Evolutionary conservation across 1,284 basidiomycete genomes (phyloP), one percentile per base, ranked within the genome.

Genomic region (Tilletia walkeri): DNA sequence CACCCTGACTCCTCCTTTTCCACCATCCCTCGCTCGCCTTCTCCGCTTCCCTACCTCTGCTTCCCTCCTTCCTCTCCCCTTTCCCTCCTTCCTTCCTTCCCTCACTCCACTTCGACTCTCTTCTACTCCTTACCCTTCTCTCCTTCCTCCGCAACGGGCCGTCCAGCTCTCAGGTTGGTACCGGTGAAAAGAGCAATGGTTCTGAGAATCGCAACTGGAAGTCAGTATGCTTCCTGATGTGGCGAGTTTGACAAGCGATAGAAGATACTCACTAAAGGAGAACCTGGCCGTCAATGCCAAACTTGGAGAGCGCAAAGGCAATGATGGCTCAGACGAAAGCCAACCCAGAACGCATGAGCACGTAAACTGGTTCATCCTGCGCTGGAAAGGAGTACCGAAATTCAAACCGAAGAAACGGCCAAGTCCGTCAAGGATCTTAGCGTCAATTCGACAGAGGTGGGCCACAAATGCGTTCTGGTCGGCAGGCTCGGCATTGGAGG

Each of bases 331-430:
- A 86, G 54, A 90, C 69, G 71, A 88, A 84, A 12, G 89, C 88
- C 54, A 86, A 85, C 18, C 82, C 86, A 48, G 89, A 86, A 3
- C 90, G 85, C 18, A 88, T 80, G 75, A 88, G 24, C 24, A 88
- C 1, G 89, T 89, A 41, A 90, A 86, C 76, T 86, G 88, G 79
- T 86, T 86, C 70, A 88, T 85, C 82, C 89, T 89, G 80, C 88
- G 88, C 81, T 90, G 89, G 4, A 90, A 86, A 1, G 88, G 89
- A 0, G 88, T 89, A 5, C 85, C 86, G 36, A 85, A 85, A 20
- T 83, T 84, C 4, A 87, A 79, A 63, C 87, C 87, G n/a, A 87
- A 75, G 73, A 77, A 77, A 50, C 66, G 41, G 48, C 66, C 36
- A 18, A 50, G 50, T 30, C 24, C 38, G 9, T 18, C 12, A n/a